phyloP scores from a whole-genome alignment of 306 rosid species.

The Echinosophora koreensis region DNA sequence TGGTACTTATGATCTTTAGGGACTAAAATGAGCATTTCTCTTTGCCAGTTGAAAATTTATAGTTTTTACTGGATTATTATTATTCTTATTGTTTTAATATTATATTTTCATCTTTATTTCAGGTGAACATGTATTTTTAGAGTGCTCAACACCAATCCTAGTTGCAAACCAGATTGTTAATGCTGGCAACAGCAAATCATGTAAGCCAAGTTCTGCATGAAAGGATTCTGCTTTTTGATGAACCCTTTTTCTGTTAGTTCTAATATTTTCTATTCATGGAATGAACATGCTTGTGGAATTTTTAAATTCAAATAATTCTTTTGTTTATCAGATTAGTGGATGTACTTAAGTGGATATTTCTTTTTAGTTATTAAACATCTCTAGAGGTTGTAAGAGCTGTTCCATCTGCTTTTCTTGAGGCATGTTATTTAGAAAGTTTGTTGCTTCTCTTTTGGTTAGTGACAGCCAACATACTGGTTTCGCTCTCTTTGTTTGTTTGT shows the following conservation, averaged over 20 bases:
- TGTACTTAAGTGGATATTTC: neutral
- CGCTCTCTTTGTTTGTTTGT: no score
- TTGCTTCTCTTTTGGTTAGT: no score
- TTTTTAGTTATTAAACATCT: neutral
- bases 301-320: neutral
- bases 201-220: conserved; percentile 57
- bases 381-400: neutral
- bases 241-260: neutral
- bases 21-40: no score
- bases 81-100: neutral
- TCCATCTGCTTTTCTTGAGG: neutral
- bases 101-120: conserved; percentile 23
- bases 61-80: neutral
- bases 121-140: conserved; percentile 88
- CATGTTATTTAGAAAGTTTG: neutral
- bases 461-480: no score
- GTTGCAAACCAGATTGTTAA: conserved; percentile 83
- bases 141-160: conserved; percentile 66
- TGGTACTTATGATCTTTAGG: no score
- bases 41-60: neutral
- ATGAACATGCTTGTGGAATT: conserved; percentile 26
- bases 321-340: neutral
- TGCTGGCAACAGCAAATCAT: conserved; percentile 78
- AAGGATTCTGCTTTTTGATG: conserved; percentile 1
- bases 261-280: neutral